A percentile compares a stretch with the other conserved stretches of the same genome.
These are phyloP conservation scores for Helicocarpus griseus DNA, from an alignment of 2,329 filamentous ascomycete genomes.

Conservation along the genomic window DNA sequence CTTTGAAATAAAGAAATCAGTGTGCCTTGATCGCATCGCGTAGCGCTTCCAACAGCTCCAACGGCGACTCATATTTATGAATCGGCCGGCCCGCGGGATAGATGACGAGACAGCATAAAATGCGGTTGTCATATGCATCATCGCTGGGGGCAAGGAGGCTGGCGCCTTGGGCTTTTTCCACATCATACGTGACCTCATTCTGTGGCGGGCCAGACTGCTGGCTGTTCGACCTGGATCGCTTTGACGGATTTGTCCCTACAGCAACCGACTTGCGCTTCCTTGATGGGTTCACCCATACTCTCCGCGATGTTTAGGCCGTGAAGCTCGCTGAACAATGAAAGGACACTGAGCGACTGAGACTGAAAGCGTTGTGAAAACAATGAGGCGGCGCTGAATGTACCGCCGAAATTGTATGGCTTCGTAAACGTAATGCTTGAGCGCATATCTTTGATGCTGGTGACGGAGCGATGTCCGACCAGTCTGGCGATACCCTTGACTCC, in stretches of 20 bases:
- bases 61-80: constrained; percentile 14
- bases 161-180: background rate
- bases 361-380: constrained; percentile 9
- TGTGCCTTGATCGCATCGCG: too few relatives aligned
- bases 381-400: constrained; percentile 5
- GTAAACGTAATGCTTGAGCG: constrained; percentile 17
- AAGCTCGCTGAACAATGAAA: too few relatives aligned
- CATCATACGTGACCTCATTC: constrained; percentile 3
- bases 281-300: too few relatives aligned
- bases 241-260: background rate
- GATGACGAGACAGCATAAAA: constrained; percentile 22
- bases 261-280: constrained; percentile 6
- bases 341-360: background rate
- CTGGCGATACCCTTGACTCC: constrained; percentile 19
- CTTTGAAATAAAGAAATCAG: too few relatives aligned
- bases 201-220: constrained; percentile 1
- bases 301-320: too few relatives aligned
- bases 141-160: constrained; percentile 4
- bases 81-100: constrained; percentile 22
- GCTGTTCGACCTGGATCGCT: constrained; percentile 3
- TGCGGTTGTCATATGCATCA: constrained; percentile 18
- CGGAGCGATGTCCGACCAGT: constrained; percentile 18
- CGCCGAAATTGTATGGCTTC: constrained; percentile 12
- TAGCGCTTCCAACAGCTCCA: too few relatives aligned
- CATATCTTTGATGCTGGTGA: constrained; percentile 19